These are phyloP conservation scores for Globisporangium abappressorium DNA, from an alignment of 352 stramenopile genomes.

Conservation along the genomic window DNA sequence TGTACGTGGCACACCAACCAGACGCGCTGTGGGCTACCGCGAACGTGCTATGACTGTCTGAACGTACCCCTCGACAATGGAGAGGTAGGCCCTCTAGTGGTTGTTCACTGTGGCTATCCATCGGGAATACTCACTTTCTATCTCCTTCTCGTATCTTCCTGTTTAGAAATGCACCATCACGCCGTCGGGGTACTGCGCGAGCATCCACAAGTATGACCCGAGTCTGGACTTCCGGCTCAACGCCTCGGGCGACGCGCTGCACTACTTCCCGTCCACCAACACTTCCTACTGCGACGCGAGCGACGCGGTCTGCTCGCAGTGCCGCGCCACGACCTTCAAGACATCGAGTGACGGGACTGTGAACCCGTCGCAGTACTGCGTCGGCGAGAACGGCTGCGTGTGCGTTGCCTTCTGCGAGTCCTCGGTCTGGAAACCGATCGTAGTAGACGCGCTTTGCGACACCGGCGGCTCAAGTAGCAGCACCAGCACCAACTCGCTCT, in stretches of 20 bases:
- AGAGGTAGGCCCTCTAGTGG: neutral
- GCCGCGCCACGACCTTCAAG: slow-evolving; percentile 12
- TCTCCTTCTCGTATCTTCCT: neutral
- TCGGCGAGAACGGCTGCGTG: slow-evolving; percentile 30
- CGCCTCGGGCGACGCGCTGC: slow-evolving; percentile 13
- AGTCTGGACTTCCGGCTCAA: slow-evolving; percentile 26
- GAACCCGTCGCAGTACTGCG: slow-evolving; percentile 27
- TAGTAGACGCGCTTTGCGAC: slow-evolving; percentile 21
- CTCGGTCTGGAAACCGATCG: slow-evolving; percentile 17
- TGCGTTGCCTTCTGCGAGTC: slow-evolving; percentile 41
- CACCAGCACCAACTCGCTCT: slow-evolving; percentile 4
- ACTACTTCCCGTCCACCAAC: slow-evolving; percentile 50
- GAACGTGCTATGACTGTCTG: slow-evolving; percentile 40
- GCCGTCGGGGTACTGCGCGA: slow-evolving; percentile 32
- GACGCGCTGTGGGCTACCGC: slow-evolving; percentile 25
- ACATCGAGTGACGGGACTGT: neutral
- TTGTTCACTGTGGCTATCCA: neutral
- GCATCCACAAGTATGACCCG: slow-evolving; percentile 23
- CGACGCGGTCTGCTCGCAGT: slow-evolving; percentile 27
- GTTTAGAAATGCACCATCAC: slow-evolving; percentile 31
- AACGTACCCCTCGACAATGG: slow-evolving; percentile 25
- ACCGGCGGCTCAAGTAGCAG: slow-evolving; percentile 9
- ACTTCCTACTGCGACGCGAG: slow-evolving; percentile 41
- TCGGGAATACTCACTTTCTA: neutral
- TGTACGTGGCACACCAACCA: slow-evolving; percentile 36